Base-by-base conservation (phyloP, 176 grass and related monocot genomes). In the Melocanna baccifera region DNA sequence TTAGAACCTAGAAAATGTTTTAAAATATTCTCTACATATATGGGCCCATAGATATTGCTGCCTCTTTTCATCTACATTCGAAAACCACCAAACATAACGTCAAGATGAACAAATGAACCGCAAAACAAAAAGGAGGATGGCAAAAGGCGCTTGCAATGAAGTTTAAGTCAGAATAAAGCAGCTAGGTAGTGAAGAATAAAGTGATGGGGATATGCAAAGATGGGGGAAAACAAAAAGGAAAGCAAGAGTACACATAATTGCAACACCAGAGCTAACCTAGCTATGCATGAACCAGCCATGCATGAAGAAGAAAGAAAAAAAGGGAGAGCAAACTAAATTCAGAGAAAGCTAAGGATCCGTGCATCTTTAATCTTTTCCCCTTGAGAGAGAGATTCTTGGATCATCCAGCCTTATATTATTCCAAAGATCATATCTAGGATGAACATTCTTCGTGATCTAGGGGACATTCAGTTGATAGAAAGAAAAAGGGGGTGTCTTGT, bases 161-260 rank as follows among this genome's bases (percentile, higher is more conserved):
- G 90, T 82, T 94, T 92, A 92, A 92, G 75, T 64, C 67, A 28
- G 92, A 94, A 97, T 91, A 97, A 97, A 97, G 90, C 57, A 73
- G 32, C 65, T 62, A 79, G 67, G 52, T 58, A 76, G 83, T 80
- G 86, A 92, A 83, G 92, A 97, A 97, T 94, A 97, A 94, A 94
- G 91, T 86, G 86, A 89, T 84, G 74, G 48, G 15, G 86, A 88
- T 86, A 62, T 66, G 62, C 39, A 94, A 86, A 72, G 36, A 82
- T 50, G 13, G 46, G 29, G 7, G 11, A 16, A 40, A 80, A 62
- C 46, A 78, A 81, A 73, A 80, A 73, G 61, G 26, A 32, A 78
- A 39, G 28, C 66, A 62, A 79, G 56, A 69, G 78, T 78, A 59
- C 20, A 5, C 66, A 79, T 71, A 79, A 71, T 71, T 86, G 52